Evolutionary conservation across 305 asterid species (phyloP).

Genomic region (Fraxinus angustifolia): DNA sequence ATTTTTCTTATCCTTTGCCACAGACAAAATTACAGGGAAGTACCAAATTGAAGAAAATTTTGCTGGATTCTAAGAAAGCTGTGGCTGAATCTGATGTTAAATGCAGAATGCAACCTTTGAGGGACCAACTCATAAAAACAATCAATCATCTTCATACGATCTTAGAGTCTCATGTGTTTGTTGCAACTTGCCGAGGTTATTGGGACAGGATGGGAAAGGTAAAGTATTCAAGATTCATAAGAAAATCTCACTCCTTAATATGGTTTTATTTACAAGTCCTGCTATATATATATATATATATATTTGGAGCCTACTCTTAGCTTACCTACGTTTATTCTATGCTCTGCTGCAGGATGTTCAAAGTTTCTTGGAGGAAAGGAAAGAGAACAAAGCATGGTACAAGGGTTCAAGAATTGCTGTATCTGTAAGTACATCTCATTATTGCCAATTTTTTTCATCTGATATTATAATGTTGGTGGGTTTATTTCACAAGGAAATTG

Average conservation of each 20-base stretch:
- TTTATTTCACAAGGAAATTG: background rate
- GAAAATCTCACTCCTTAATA: background rate
- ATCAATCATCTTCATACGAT: slow-evolving; percentile 44
- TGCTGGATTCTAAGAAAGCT: slow-evolving; percentile 46
- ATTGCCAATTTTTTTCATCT: background rate
- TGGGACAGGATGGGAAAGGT: slow-evolving; percentile 62
- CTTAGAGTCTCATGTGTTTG: slow-evolving; percentile 42
- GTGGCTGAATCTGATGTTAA: slow-evolving; percentile 44
- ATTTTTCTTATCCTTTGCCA: background rate
- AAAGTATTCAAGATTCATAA: background rate
- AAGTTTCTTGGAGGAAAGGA: slow-evolving; percentile 48
- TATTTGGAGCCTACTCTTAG: background rate
- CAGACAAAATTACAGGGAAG: slow-evolving; percentile 45
- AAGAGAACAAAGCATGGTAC: slow-evolving; percentile 55
- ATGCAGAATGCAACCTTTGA: slow-evolving; percentile 45
- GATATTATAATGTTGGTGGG: background rate
- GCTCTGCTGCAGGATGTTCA: slow-evolving; percentile 37
- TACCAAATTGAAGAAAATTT: slow-evolving; percentile 49
- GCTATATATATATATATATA: background rate
- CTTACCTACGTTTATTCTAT: background rate
- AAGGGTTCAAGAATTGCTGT: slow-evolving; percentile 47
- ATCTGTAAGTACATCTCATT: slow-evolving; percentile 35
- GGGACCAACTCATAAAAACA: slow-evolving; percentile 40
- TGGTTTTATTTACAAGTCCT: background rate
- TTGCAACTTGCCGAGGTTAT: slow-evolving; percentile 47